Percentiles rank a stretch among this genome's conserved stretches.
phyloP scores from a whole-genome alignment of 257 asterid species.

The Forsythia viridissima region DNA sequence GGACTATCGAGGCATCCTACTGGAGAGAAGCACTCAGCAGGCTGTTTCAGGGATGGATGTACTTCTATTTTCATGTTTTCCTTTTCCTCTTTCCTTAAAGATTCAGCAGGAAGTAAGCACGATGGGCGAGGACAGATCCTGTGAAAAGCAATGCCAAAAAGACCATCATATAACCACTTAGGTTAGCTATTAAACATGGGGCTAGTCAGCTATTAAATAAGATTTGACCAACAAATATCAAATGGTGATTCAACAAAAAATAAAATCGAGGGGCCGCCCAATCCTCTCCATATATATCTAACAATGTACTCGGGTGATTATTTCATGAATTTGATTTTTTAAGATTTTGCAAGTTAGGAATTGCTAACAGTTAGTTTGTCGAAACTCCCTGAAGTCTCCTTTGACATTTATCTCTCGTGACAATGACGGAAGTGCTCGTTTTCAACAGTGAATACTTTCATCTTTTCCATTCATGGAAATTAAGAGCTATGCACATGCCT shows the following conservation, averaged over 20 bases:
- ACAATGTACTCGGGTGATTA: not conserved
- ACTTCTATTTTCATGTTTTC: conserved; percentile 36
- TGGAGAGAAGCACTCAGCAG: conserved; percentile 34
- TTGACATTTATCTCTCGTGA: not conserved
- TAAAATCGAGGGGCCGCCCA: not conserved
- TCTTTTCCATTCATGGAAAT: not conserved
- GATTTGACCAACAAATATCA: not conserved
- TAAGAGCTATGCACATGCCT: no score
- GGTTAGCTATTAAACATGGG: not conserved
- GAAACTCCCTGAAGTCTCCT: not conserved
- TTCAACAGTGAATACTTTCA: not conserved
- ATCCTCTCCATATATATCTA: not conserved
- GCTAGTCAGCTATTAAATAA: not conserved
- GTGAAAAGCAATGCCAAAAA: conserved; percentile 24
- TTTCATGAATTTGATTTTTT: no score
- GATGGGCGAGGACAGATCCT: conserved; percentile 68
- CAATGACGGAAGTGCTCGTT: not conserved
- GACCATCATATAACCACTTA: not conserved
- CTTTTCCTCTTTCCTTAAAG: conserved; percentile 39
- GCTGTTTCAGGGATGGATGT: conserved; percentile 31
- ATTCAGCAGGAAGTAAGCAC: conserved; percentile 57
- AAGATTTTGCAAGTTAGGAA: no score
- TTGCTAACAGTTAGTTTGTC: not conserved
- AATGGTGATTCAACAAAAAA: not conserved
- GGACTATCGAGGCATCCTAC: conserved; percentile 28